Conservation (phyloP, 2,329 filamentous ascomycete species). For the Coniochaeta ligniaria region DNA sequence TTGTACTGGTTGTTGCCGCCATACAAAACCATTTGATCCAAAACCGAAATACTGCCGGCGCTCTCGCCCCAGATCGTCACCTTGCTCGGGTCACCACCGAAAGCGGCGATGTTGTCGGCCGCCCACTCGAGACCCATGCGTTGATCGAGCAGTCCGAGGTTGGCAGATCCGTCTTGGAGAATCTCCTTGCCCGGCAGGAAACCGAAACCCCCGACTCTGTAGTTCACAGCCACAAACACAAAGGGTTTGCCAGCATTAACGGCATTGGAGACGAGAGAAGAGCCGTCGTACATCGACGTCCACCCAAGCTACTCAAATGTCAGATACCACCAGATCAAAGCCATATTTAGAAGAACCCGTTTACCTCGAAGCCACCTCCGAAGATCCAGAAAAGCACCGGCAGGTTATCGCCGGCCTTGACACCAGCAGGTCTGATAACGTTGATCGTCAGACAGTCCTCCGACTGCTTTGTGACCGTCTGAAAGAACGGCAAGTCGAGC, state of each 20-base stretch:
- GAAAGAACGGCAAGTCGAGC: conserved; percentile 49
- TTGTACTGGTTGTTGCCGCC: conserved; percentile 69
- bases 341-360: background rate
- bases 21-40: conserved; percentile 70
- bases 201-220: conserved; percentile 68
- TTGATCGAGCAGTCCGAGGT: conserved; percentile 68
- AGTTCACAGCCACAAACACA: conserved; percentile 71
- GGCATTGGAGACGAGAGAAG: conserved; percentile 36
- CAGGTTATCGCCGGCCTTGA: conserved; percentile 44
- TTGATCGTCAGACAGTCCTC: conserved; percentile 61
- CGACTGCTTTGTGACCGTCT: conserved; percentile 41
- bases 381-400: conserved; percentile 68
- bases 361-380: conserved; percentile 54
- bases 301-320: conserved; percentile 29
- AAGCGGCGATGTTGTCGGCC: conserved; percentile 67
- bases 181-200: conserved; percentile 66
- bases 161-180: conserved; percentile 57
- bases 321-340: no score
- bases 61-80: conserved; percentile 76
- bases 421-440: conserved; percentile 52
- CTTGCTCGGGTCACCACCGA: conserved; percentile 72
- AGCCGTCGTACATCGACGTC: conserved; percentile 44
- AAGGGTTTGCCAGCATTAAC: conserved; percentile 52
- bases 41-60: conserved; percentile 64
- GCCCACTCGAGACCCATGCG: conserved; percentile 68